Conservation (phyloP, 805 yeast genomes). For the Lipomyces japonicus region DNA sequence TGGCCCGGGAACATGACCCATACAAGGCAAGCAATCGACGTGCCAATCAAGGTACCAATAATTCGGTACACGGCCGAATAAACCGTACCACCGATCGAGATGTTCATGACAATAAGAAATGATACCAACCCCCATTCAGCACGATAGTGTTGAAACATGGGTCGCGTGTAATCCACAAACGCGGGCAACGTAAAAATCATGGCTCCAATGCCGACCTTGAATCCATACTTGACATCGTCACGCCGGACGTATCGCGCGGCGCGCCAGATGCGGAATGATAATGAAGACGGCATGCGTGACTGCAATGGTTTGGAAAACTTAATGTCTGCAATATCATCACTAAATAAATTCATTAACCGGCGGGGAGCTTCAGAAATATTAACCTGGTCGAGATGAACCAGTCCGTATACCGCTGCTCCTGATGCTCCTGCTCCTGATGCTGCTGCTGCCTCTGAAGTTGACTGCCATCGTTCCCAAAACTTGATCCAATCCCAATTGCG, state of each 20-base stretch:
- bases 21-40: neutral
- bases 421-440: too few relatives aligned
- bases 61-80: conserved; percentile 38
- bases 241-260: conserved; percentile 50
- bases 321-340: conserved; percentile 3
- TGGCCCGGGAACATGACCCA: conserved; percentile 62
- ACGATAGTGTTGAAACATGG: conserved; percentile 59
- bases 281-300: conserved; percentile 3
- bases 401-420: too few relatives aligned
- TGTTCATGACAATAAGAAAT: conserved; percentile 78
- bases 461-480: conserved; percentile 43
- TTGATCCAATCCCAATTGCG: conserved; percentile 51
- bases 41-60: conserved; percentile 68
- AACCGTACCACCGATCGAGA: conserved; percentile 73
- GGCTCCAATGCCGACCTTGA: conserved; percentile 76
- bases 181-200: conserved; percentile 63
- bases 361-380: too few relatives aligned
- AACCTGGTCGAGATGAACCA: too few relatives aligned
- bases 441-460: neutral
- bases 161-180: conserved; percentile 53
- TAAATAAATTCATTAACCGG: neutral
- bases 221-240: conserved; percentile 71
- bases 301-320: neutral
- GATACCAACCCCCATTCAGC: conserved; percentile 83
- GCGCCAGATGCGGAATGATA: conserved; percentile 36